Base-by-base conservation (phyloP, 768 basidiomycete species). In the Tulasnella sp. region DNA sequence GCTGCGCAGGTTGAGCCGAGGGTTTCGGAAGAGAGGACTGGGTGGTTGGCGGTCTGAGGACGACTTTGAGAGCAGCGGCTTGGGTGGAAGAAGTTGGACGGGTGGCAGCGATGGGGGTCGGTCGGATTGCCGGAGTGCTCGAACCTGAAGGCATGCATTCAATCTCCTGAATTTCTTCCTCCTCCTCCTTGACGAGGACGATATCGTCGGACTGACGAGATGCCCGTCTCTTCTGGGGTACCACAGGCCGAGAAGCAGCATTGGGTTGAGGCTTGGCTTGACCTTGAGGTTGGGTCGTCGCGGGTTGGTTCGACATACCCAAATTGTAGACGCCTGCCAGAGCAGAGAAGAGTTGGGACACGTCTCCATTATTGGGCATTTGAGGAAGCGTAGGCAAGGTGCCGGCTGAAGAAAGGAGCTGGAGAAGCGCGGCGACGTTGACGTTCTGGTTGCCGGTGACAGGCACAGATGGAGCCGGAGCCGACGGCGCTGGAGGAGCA, bases 111-210 rank as follows among this genome's bases (percentile, higher is more conserved):
- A 39, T 37, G 26, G 70, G 70, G 13, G 37, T 72, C 20, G 39
- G 70, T 11, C 70, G 70, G 39, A n/a, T 32, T 5, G 70, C 18
- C 26, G 75, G 48, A 37, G 48, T 16, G 13, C 51, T 35, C 10
- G 40, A 37, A 2, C 46, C 4, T 46, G 73, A 46, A 3, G 75
- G 51, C n/a, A 61, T 61, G 39, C 46, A 51, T 26, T 40, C 51
- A 18, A 75, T 61, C 55, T 75, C 75, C 16, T 32, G 46, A n/a
- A 75, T 42, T 26, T 75, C 75, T 13, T 75, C 75, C 75, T 75
- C 74, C 74, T 75, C 73, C 44, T 74, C 57, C 51, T 75, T 75
- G 55, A 57, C 39, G 23, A 75, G 1, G 29, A 57, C 57, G 20
- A 75, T 32, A 13, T 75, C 75, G 0, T 72, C 70, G 20, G 18